Evolutionary conservation across 768 basidiomycete genomes (phyloP), one percentile per base, ranked within the genome.

Genomic region (Tulasnella sp.): DNA sequence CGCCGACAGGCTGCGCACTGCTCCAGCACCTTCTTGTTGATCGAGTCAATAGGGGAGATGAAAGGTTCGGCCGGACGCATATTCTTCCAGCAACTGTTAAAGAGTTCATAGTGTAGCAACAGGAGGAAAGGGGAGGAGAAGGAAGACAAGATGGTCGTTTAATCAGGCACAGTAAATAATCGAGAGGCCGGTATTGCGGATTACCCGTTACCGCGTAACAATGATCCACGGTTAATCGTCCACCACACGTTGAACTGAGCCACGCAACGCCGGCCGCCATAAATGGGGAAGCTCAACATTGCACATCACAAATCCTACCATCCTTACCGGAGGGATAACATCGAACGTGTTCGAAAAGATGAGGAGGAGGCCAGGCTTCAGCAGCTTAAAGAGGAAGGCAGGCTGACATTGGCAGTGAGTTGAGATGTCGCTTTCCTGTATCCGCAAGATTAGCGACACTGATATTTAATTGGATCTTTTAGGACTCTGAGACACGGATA

Each of bases 221-320:
- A n/a, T n/a, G n/a, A n/a, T 43, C 43, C 53, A 43, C 53, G 41
- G 53, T 45, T 55, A 53, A 21, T 9, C 53, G 53, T 22, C 24
- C 17, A 5, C 25, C n/a, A n/a, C n/a, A n/a, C n/a, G n/a, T n/a
- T n/a, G n/a, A n/a, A n/a, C n/a, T n/a, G n/a, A n/a, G n/a, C n/a
- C 34, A 38, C 17, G 41, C 15, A 10, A 44, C 38, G 34, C 38
- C 29, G 19, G 22, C 38, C 38, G 12, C 27, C 62, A 46, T 42
- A 9, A 48, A 89, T 89, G 87, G 87, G 86, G 25, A 87, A 87
- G 66, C 77, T 91, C 22, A 89, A 89, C 68, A 90, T 91, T 68
- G 88, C 88, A 11, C 88, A 91, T 69, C 88, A 90, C 75, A 92
- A 92, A 68, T 89, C 87, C 1, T 91, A 91, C 69, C 88, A 92